Base-by-base conservation (phyloP, 1,284 basidiomycete genomes). In the Fomitiporia mediterranea region DNA sequence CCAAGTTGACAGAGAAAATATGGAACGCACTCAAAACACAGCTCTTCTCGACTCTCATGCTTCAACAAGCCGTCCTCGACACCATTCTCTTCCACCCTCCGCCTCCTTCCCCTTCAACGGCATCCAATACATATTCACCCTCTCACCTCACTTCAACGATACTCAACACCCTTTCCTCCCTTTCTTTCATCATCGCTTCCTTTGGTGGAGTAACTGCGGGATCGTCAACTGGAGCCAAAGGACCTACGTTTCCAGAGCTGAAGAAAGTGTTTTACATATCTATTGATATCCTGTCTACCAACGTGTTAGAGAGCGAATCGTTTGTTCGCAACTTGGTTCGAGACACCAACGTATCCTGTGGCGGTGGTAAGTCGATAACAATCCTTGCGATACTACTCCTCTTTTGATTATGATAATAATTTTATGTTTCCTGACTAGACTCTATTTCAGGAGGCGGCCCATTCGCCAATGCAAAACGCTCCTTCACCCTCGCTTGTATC, bases 191-290 rank as follows among this genome's bases (percentile, higher is more conserved):
- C 35, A 78, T 89, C 5, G 79, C 83, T 2, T 80, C 86, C 62
- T 89, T 89, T 62, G 87, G 88, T 2, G 86, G 88, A 5, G 76
- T 86, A 27, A 77, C 78, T 1, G 76, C 78, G 0, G 78, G 79
- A 0, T 67, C 72, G 2, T 25, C 44, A n/a, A 25, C 40, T 3
- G 30, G 30, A 6, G 56, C 56, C 17, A 65, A 66, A 1, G 67
- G 69, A 7, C 70, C 73, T 19, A 77, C 81, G 0, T 84, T 90
- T 62, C 65, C 74, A 17, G 85, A 89, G 66, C 72, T 90, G 32
- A 84, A 84, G 62, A 80, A 79, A 63, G 78, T 75, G 0, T 87
- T 88, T 61, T 90, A 88, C 67, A 76, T 83, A 40, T 83, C 86
- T 2, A 69, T 90, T 23, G 87, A 90, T 61, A 71, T 90, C 25